Evolutionary conservation across 306 rosid genomes (phyloP).

Genomic region (Vicia faba): DNA sequence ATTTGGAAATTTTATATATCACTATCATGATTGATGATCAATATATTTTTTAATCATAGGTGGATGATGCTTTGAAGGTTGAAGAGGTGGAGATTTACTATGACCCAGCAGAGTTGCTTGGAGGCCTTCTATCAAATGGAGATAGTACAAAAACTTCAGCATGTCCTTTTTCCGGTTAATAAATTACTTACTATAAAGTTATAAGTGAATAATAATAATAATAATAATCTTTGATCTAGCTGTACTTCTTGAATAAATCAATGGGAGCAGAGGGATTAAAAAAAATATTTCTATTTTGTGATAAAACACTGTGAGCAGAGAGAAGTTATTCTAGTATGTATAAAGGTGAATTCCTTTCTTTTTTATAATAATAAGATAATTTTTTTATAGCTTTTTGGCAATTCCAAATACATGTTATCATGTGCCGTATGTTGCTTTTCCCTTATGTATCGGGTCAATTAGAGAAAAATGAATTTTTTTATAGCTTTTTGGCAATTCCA

Average conservation of each 20-base stretch:
- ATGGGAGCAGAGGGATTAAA: not conserved
- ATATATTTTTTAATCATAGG: constrained; percentile 41
- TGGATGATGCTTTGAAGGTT: constrained; percentile 57
- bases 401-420: not conserved
- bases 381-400: not conserved
- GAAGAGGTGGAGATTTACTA: constrained; percentile 76
- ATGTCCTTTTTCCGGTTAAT: not conserved
- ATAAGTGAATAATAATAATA: not conserved
- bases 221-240: not conserved
- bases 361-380: not conserved
- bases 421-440: not conserved
- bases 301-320: not conserved
- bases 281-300: not conserved
- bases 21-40: not conserved
- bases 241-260: not conserved
- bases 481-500: not conserved
- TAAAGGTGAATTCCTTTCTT: not conserved
- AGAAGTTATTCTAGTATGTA: not conserved
- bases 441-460: not conserved
- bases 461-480: not conserved
- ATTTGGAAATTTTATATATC: not conserved
- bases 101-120: constrained; percentile 71
- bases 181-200: not conserved
- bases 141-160: not conserved
- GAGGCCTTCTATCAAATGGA: constrained; percentile 53